phyloP scores from a whole-genome alignment of 1,284 basidiomycete species.

The Sporisorium graminicola region DNA sequence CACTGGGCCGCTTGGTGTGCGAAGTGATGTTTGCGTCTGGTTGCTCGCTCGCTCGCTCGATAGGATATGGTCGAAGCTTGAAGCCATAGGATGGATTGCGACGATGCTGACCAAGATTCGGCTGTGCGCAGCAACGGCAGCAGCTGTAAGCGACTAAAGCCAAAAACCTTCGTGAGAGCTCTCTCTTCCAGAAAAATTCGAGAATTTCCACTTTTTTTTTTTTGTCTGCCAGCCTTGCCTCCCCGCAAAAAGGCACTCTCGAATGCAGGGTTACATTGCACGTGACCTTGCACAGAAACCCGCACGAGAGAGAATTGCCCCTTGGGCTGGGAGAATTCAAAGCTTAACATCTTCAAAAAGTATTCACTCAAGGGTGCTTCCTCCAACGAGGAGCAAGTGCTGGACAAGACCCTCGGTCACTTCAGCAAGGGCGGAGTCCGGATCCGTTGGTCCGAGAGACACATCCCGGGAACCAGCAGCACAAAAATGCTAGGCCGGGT shows the following conservation, averaged over 20 bases:
- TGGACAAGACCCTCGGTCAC: too few relatives aligned
- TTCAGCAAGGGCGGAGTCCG: neutral
- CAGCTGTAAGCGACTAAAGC: neutral
- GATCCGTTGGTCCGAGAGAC: neutral
- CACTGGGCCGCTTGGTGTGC: constrained; percentile 24
- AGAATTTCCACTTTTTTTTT: neutral
- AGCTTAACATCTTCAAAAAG: too few relatives aligned
- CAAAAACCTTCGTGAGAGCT: too few relatives aligned
- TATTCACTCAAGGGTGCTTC: too few relatives aligned
- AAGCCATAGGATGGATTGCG: constrained; percentile 4
- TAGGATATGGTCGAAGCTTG: constrained; percentile 9
- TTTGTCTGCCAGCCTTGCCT: too few relatives aligned
- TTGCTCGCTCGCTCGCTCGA: neutral
- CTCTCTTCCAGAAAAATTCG: neutral
- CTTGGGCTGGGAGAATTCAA: too few relatives aligned
- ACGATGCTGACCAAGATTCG: constrained; percentile 1
- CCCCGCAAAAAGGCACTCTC: too few relatives aligned
- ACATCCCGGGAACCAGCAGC: neutral
- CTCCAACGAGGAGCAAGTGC: too few relatives aligned
- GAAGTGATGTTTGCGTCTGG: neutral
- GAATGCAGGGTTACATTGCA: too few relatives aligned
- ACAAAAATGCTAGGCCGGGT: neutral
- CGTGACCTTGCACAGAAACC: too few relatives aligned
- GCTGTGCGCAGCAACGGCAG: constrained; percentile 21
- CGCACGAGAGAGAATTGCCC: too few relatives aligned